phyloP scores from a whole-genome alignment of 1,284 basidiomycete genomes.

The Neolentinus lepideus region DNA sequence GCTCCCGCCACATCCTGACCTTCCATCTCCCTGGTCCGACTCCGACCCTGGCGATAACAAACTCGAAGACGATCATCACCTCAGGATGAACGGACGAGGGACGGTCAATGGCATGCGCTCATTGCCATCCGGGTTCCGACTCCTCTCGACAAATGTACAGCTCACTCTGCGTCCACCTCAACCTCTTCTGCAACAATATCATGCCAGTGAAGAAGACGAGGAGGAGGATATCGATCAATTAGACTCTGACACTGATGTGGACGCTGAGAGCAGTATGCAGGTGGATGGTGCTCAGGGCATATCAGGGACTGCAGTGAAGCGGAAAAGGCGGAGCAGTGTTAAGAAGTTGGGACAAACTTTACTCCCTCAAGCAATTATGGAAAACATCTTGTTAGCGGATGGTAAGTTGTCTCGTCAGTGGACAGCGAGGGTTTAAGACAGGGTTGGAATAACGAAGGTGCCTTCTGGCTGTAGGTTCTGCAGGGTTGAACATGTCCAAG shows the following conservation, averaged over 20 bases:
- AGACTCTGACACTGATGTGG: slow-evolving; percentile 45
- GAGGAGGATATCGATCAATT: slow-evolving; percentile 58
- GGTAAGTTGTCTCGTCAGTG: slow-evolving; percentile 32
- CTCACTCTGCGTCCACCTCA: background rate
- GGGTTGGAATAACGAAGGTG: background rate
- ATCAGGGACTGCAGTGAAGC: slow-evolving; percentile 22
- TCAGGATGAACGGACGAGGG: background rate
- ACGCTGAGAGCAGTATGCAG: slow-evolving; percentile 21
- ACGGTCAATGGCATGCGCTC: background rate
- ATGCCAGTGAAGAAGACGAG: slow-evolving; percentile 17
- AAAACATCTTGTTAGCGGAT: slow-evolving; percentile 66
- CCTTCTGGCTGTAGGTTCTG: slow-evolving; percentile 32
- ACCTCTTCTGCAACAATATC: background rate
- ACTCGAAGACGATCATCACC: background rate
- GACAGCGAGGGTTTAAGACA: background rate
- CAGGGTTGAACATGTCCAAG: slow-evolving; percentile 54
- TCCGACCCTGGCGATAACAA: background rate
- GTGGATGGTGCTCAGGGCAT: slow-evolving; percentile 12
- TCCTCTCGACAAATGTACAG: background rate
- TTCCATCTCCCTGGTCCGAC: background rate
- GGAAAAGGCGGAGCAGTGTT: slow-evolving; percentile 34
- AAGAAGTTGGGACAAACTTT: slow-evolving; percentile 48
- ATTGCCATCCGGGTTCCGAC: background rate
- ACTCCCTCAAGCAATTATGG: slow-evolving; percentile 51
- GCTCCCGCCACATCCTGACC: no score